phyloP scores from a whole-genome alignment of 2,329 filamentous ascomycete genomes.

The Pseudodiploospora longispora region DNA sequence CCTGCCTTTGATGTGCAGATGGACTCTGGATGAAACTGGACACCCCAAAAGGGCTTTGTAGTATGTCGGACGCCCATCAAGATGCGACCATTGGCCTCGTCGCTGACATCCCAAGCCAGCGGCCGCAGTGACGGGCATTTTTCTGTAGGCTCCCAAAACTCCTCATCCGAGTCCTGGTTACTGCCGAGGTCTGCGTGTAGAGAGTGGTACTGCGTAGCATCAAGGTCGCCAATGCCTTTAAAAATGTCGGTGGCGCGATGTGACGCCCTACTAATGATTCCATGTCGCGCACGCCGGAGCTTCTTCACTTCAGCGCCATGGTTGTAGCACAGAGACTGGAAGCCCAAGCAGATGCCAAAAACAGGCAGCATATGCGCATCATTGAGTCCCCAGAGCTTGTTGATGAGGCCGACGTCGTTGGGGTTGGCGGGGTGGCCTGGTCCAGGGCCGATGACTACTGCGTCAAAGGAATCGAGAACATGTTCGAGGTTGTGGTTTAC shows the following conservation, averaged over 20 bases:
- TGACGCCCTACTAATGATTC: constrained; percentile 58
- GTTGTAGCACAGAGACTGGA: constrained; percentile 63
- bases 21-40: constrained; percentile 81
- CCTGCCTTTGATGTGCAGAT: constrained; percentile 63
- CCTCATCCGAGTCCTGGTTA: neutral
- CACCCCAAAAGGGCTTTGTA: constrained; percentile 64
- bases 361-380: constrained; percentile 56
- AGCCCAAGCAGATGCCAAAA: constrained; percentile 75
- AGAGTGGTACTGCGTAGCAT: constrained; percentile 66
- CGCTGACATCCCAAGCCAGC: constrained; percentile 43
- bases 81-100: constrained; percentile 33
- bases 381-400: constrained; percentile 58
- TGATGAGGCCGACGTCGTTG: constrained; percentile 72
- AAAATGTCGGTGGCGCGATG: constrained; percentile 55
- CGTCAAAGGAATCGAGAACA: constrained; percentile 53
- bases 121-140: constrained; percentile 34
- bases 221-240: constrained; percentile 42
- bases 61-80: constrained; percentile 64
- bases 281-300: constrained; percentile 63
- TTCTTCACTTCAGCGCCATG: constrained; percentile 56
- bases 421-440: constrained; percentile 64
- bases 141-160: neutral
- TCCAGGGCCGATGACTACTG: constrained; percentile 75
- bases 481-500: constrained; percentile 32
- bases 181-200: constrained; percentile 38